Evolutionary conservation across 164 flowering plant species (phyloP).

Genomic region (Piper betle): DNA sequence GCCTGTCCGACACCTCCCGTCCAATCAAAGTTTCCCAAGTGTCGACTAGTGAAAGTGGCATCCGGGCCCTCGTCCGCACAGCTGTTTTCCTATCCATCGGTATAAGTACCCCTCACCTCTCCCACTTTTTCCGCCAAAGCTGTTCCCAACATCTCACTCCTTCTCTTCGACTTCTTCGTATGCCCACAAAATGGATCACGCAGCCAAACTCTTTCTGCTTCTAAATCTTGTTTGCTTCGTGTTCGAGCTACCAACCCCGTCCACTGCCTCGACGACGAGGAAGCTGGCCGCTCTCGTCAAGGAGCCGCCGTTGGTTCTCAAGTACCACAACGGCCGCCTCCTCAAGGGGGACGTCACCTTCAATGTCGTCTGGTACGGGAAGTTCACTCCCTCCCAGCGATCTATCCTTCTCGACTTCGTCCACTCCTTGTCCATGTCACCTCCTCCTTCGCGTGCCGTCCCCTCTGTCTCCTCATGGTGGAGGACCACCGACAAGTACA

Average conservation of each 20-base stretch:
- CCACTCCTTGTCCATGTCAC: conserved; percentile 24
- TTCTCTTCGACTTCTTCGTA: background rate
- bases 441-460: conserved; percentile 24
- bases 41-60: background rate
- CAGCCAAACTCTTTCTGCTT: background rate
- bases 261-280: conserved; percentile 15
- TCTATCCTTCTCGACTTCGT: conserved; percentile 54
- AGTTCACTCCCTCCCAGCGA: conserved; percentile 38
- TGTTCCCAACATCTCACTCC: background rate
- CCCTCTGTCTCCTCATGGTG: conserved; percentile 62
- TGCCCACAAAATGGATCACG: background rate
- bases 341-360: conserved; percentile 50
- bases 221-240: conserved; percentile 1
- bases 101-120: background rate
- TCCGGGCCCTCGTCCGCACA: background rate
- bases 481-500: conserved; percentile 47
- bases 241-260: background rate
- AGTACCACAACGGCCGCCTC: conserved; percentile 61
- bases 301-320: conserved; percentile 30
- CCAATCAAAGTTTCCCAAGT: background rate
- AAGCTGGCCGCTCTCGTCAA: conserved; percentile 24
- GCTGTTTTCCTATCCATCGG: background rate
- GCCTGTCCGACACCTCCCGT: background rate
- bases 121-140: background rate
- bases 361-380: conserved; percentile 58